phyloP scores from a whole-genome alignment of 257 asterid genomes.

The Paraleonurus japonicus region DNA sequence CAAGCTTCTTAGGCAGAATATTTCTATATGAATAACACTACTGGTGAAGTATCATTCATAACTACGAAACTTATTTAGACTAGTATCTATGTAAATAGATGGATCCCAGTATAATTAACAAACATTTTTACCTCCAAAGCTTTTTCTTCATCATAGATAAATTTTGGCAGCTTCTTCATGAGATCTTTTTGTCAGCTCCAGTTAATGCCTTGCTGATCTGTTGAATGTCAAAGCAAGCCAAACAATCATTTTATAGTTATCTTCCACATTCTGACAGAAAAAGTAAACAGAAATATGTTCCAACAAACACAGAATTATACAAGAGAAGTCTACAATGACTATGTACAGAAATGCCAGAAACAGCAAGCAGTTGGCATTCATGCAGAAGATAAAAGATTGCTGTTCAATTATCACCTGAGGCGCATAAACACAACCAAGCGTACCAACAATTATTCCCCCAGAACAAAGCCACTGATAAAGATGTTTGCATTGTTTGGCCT shows the following conservation, averaged over 20 bases:
- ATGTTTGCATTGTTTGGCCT: conserved; percentile 50
- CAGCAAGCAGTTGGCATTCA: background rate
- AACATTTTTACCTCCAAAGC: conserved; percentile 62
- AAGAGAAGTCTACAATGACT: conserved; percentile 3
- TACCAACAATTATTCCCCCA: conserved; percentile 86
- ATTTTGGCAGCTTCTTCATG: conserved; percentile 88
- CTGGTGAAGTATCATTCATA: background rate
- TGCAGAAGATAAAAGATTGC: conserved; percentile 14
- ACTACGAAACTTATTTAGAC: background rate
- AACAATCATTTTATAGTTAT: conserved; percentile 6
- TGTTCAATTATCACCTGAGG: conserved; percentile 65
- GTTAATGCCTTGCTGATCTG: conserved; percentile 82
- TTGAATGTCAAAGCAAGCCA: conserved; percentile 14
- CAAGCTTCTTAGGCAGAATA: background rate
- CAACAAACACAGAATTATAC: background rate
- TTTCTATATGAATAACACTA: background rate
- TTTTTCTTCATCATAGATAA: conserved; percentile 85
- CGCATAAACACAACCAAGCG: conserved; percentile 86
- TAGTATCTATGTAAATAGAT: background rate
- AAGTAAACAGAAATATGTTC: background rate
- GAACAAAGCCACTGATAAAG: conserved; percentile 88
- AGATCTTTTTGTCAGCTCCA: conserved; percentile 80
- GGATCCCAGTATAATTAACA: background rate
- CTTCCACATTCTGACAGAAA: conserved; percentile 12
- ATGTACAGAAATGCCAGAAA: background rate